Evolutionary conservation across 2,329 filamentous ascomycete species (phyloP).

Genomic region (Magnaporthales sp.): DNA sequence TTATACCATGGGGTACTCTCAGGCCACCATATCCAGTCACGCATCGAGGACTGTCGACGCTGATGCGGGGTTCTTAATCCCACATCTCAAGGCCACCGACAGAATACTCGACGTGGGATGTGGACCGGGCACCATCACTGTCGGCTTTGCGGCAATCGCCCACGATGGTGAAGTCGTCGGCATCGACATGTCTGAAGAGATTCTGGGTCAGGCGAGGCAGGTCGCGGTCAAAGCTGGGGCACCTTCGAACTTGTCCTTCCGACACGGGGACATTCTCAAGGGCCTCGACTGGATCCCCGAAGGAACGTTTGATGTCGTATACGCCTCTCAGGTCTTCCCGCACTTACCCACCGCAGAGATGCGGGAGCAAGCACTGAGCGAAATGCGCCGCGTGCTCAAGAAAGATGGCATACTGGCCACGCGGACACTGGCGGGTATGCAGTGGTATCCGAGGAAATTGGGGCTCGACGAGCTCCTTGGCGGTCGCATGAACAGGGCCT

Average conservation of each 20-base stretch:
- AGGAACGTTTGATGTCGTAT: slow-evolving; percentile 32
- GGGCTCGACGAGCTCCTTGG: slow-evolving; percentile 21
- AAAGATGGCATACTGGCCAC: slow-evolving; percentile 30
- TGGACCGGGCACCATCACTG: slow-evolving; percentile 38
- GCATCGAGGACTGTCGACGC: slow-evolving; percentile 32
- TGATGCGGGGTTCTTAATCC: slow-evolving; percentile 32
- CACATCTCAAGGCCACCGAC: slow-evolving; percentile 26
- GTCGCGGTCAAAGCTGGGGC: slow-evolving; percentile 11
- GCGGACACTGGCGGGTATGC: slow-evolving; percentile 18
- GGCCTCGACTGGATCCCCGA: slow-evolving; percentile 27
- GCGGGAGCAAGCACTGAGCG: slow-evolving; percentile 21
- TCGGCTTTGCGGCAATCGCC: slow-evolving; percentile 29
- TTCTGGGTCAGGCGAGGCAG: slow-evolving; percentile 21
- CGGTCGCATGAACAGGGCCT: slow-evolving; percentile 15
- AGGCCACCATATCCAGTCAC: slow-evolving; percentile 27
- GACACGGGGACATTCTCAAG: slow-evolving; percentile 23
- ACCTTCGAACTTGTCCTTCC: slow-evolving; percentile 18
- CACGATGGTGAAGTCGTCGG: slow-evolving; percentile 27
- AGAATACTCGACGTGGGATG: slow-evolving; percentile 37
- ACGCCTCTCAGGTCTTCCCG: slow-evolving; percentile 31
- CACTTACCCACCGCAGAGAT: slow-evolving; percentile 26
- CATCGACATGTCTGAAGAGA: slow-evolving; percentile 24
- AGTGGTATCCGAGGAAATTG: slow-evolving; percentile 22
- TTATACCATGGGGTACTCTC: slow-evolving; percentile 31
- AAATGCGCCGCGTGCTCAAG: slow-evolving; percentile 33